These are phyloP conservation scores for Multifurca ochricompacta DNA, from an alignment of 768 basidiomycete species.

Conservation along the genomic window DNA sequence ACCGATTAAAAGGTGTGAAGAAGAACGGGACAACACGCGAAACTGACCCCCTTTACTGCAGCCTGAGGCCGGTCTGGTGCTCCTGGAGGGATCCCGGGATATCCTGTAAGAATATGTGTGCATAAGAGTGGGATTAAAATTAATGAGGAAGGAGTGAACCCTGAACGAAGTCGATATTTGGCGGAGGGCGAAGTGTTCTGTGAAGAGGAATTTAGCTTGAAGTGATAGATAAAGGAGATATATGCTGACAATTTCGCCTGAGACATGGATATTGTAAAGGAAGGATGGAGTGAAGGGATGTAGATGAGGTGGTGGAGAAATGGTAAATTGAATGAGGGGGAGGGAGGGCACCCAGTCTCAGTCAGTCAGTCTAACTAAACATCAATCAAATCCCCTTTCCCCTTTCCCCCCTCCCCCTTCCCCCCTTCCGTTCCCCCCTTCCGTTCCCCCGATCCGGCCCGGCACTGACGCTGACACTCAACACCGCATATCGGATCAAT, in stretches of 20 bases:
- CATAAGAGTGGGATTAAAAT: not conserved
- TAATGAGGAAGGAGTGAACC: constrained; percentile 30
- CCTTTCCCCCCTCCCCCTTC: no score
- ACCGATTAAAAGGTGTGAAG: constrained; percentile 1
- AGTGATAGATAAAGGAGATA: not conserved
- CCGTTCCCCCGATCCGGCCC: no score
- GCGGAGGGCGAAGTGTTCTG: constrained; percentile 78
- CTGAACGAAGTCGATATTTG: constrained; percentile 83
- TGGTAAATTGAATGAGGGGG: not conserved
- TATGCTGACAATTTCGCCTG: constrained; percentile 11
- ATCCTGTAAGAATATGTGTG: constrained; percentile 40
- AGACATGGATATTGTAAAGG: not conserved
- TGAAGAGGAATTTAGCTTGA: not conserved
- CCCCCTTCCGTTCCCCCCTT: no score
- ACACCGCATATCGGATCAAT: no score
- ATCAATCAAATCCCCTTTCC: no score
- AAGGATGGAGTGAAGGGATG: not conserved
- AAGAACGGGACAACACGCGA: constrained; percentile 7
- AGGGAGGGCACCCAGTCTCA: not conserved
- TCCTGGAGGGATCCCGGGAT: constrained; percentile 82
- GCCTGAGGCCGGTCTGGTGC: constrained; percentile 72
- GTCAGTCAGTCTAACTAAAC: not conserved
- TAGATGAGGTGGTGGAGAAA: not conserved
- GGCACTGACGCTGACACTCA: no score
- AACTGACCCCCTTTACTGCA: constrained; percentile 72